phyloP scores from a whole-genome alignment of 805 yeast species.

The Candida ulmi region DNA sequence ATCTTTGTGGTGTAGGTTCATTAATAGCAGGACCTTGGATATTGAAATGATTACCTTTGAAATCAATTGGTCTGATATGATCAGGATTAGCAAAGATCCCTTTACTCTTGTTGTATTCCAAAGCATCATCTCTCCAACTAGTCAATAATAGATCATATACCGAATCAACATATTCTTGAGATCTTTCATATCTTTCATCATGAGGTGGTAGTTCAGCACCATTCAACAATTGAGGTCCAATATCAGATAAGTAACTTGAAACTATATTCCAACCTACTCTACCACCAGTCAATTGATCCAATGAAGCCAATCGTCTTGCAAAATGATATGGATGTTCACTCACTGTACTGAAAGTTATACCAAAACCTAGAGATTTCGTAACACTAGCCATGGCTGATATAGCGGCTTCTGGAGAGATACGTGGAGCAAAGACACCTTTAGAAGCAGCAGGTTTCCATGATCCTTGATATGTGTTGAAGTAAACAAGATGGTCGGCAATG shows the following conservation, averaged over 20 bases:
- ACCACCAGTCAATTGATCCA: background rate
- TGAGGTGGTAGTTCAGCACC: background rate
- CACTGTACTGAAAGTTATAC: background rate
- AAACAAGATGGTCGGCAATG: slow-evolving; percentile 33
- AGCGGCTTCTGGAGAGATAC: background rate
- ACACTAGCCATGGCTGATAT: background rate
- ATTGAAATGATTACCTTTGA: background rate
- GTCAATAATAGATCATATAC: background rate
- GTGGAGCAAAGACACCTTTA: slow-evolving; percentile 15
- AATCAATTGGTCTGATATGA: background rate
- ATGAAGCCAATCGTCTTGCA: background rate
- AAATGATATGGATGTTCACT: background rate
- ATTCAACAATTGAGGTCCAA: slow-evolving; percentile 5
- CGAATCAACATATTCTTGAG: background rate
- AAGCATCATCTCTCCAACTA: background rate
- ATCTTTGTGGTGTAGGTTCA: background rate
- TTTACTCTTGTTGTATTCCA: background rate
- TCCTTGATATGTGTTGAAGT: slow-evolving; percentile 32
- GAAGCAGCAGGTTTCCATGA: slow-evolving; percentile 24
- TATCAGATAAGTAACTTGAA: background rate
- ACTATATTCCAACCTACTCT: background rate
- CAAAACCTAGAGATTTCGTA: background rate
- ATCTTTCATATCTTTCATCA: background rate
- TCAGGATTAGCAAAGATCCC: background rate
- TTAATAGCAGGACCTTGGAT: background rate